A percentile compares a stretch with the other conserved stretches of the same genome.
Evolutionary conservation across 1,284 basidiomycete species (phyloP).

Genomic region (Volvariella surrecta): DNA sequence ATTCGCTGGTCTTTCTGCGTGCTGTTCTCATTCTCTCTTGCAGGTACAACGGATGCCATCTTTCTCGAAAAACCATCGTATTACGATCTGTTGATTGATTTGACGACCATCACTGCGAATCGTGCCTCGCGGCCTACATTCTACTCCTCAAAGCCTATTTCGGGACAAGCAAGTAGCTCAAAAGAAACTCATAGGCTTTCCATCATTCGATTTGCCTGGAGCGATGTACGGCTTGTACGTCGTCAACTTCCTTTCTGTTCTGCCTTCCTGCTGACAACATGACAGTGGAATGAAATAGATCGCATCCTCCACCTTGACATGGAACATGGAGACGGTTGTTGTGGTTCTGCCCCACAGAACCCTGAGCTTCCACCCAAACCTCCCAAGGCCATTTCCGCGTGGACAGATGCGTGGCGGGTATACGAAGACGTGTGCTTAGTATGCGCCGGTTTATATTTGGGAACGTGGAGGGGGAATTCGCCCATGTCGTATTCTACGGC

Average conservation of each 20-base stretch:
- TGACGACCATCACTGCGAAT: constrained; percentile 55
- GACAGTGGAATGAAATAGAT: constrained; percentile 66
- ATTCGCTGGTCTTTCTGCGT: not conserved
- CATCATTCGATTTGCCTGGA: constrained; percentile 67
- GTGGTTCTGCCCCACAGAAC: constrained; percentile 13
- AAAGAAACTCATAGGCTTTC: constrained; percentile 47
- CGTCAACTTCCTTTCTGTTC: not conserved
- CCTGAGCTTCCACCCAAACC: constrained; percentile 14
- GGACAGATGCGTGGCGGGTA: constrained; percentile 69
- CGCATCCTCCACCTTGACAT: constrained; percentile 51
- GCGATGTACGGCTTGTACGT: constrained; percentile 63
- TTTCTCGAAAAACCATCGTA: constrained; percentile 69
- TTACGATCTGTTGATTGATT: constrained; percentile 71
- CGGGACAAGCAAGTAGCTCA: constrained; percentile 22
- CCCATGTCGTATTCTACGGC: constrained; percentile 36
- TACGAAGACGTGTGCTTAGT: constrained; percentile 78
- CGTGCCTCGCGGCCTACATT: constrained; percentile 56
- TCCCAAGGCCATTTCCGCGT: constrained; percentile 33
- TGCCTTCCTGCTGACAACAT: not conserved
- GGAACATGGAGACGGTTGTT: constrained; percentile 25
- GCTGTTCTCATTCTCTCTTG: not conserved
- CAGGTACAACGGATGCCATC: constrained; percentile 71
- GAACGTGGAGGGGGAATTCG: constrained; percentile 49
- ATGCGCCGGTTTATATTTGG: constrained; percentile 71
- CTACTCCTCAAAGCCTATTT: constrained; percentile 43